Evolutionary conservation across 2,329 filamentous ascomycete species (phyloP).

Genomic region (Blastomyces silverae): DNA sequence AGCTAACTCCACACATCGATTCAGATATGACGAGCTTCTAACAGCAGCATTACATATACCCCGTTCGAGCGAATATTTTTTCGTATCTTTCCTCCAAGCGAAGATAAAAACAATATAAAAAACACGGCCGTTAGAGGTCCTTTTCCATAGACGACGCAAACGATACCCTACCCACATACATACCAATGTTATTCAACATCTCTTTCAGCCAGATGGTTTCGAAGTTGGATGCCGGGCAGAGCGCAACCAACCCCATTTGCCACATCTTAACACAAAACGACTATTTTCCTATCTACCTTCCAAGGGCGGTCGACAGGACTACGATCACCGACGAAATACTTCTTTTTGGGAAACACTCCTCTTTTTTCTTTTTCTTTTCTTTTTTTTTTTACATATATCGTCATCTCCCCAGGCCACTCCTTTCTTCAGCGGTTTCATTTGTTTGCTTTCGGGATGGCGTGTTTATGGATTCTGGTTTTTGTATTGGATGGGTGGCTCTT

Average conservation of each 20-base stretch:
- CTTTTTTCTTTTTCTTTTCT: not conserved
- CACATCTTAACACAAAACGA: not conserved
- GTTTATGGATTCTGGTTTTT: not conserved
- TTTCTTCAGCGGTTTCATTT: not conserved
- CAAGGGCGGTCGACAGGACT: not conserved
- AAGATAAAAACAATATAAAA: not conserved
- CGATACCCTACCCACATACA: not conserved
- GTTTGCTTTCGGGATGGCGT: not conserved
- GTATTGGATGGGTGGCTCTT: not conserved
- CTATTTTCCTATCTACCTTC: not conserved
- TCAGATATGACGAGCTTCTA: conserved; percentile 52
- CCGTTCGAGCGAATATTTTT: not conserved
- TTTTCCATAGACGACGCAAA: not conserved
- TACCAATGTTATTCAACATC: not conserved
- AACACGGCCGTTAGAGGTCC: not conserved
- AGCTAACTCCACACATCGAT: conserved; percentile 11
- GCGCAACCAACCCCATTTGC: not conserved
- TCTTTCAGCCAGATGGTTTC: not conserved
- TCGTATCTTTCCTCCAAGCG: not conserved
- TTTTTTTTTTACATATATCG: too few relatives aligned
- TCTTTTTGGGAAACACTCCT: not conserved
- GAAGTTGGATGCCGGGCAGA: not conserved
- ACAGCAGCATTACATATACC: not conserved
- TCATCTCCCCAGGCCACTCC: not conserved
- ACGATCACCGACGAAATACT: not conserved